Conservation (phyloP, 2,329 filamentous ascomycete species). For the Penicillium sp. region DNA sequence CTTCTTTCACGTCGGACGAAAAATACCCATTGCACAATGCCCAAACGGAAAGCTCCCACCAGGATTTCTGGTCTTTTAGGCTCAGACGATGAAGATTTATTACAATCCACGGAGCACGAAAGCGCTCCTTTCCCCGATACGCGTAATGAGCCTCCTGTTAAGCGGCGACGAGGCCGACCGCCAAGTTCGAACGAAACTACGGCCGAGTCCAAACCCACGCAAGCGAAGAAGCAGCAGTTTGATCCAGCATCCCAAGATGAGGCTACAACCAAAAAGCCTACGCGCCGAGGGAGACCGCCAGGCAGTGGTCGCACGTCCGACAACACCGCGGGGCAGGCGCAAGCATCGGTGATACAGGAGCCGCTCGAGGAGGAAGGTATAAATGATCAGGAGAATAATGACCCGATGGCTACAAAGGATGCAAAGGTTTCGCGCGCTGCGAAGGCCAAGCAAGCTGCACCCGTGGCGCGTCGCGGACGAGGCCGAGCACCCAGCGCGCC, state of each 20-base stretch:
- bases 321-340: conserved; percentile 22
- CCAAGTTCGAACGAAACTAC: conserved; percentile 44
- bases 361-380: conserved; percentile 27
- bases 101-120: conserved; percentile 28
- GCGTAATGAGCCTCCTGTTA: conserved; percentile 33
- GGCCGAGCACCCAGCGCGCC: conserved; percentile 20
- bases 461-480: conserved; percentile 23
- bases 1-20: background rate
- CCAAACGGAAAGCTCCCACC: conserved; percentile 39
- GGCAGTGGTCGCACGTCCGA: conserved; percentile 28
- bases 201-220: conserved; percentile 33
- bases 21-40: conserved; percentile 25
- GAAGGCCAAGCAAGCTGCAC: conserved; percentile 15
- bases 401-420: conserved; percentile 21
- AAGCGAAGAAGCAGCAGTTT: conserved; percentile 27
- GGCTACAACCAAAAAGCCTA: conserved; percentile 18
- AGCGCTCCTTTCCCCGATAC: conserved; percentile 22
- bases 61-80: conserved; percentile 46
- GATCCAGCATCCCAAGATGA: conserved; percentile 19
- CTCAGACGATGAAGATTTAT: conserved; percentile 44
- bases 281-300: conserved; percentile 31
- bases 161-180: conserved; percentile 36
- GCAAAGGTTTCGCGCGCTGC: conserved; percentile 17
- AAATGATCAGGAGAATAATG: conserved; percentile 23
- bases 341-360: conserved; percentile 43